Conservation (phyloP, 208 protist species). For the Endotrypanum monterogeii region DNA sequence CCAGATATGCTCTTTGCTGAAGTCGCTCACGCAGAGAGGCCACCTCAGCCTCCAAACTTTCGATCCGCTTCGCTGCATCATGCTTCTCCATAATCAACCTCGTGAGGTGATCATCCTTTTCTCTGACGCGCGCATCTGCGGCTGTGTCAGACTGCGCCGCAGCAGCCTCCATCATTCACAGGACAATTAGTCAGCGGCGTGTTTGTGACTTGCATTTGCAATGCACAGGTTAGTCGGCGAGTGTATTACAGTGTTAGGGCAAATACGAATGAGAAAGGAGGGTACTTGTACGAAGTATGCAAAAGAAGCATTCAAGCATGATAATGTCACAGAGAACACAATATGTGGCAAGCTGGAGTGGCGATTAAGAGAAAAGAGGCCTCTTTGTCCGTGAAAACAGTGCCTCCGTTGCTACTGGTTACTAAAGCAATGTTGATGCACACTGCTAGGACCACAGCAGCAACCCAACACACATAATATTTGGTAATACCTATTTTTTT, state of each 20-base stretch:
- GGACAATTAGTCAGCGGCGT: not conserved
- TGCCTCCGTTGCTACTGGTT: not conserved
- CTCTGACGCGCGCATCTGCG: conserved; percentile 4
- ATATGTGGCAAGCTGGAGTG: not conserved
- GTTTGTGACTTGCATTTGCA: not conserved
- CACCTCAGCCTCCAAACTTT: conserved; percentile 43
- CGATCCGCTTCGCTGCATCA: conserved; percentile 38
- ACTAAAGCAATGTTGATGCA: not conserved
- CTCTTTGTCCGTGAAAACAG: too few species aligned
- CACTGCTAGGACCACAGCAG: not conserved
- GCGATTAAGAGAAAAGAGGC: not conserved
- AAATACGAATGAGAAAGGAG: not conserved
- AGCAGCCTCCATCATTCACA: conserved; percentile 8
- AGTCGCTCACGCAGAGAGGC: conserved; percentile 23
- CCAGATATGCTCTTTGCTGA: conserved; percentile 10
- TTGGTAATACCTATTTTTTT: not conserved
- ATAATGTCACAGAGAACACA: not conserved
- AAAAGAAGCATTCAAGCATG: not conserved
- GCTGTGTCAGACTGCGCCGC: conserved; percentile 1
- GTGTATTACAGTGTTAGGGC: not conserved
- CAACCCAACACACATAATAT: too few species aligned
- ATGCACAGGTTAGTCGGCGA: not conserved
- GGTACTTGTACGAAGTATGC: not conserved
- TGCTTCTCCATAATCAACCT: conserved; percentile 45
- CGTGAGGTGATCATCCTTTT: conserved; percentile 38